These are phyloP conservation scores for Cokeromyces recurvatus DNA, from an alignment of 371 early-diverging fungal genomes.

Conservation along the genomic window DNA sequence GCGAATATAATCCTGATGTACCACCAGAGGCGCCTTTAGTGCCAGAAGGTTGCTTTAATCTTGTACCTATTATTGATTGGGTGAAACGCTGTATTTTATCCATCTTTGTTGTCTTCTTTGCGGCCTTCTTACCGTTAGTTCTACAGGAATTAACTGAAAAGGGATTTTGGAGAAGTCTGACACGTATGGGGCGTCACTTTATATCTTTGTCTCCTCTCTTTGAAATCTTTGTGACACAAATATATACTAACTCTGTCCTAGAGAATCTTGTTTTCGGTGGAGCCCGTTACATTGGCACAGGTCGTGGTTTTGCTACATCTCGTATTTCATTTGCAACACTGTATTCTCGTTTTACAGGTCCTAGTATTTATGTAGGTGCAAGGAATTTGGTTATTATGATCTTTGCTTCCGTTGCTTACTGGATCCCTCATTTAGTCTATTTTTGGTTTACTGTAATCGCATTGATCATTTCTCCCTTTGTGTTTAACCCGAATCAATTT, in stretches of 20 bases:
- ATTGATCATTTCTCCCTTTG: conserved; percentile 70
- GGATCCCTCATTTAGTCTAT: conserved; percentile 74
- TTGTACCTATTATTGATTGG: conserved; percentile 79
- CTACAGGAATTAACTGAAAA: conserved; percentile 84
- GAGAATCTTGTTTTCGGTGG: conserved; percentile 82
- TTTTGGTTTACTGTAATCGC: conserved; percentile 85
- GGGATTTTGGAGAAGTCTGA: conserved; percentile 71
- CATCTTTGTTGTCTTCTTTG: conserved; percentile 74
- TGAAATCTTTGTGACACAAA: conserved; percentile 88
- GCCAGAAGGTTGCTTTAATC: conserved; percentile 65
- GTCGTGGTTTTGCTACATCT: conserved; percentile 89
- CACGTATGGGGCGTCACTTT: conserved; percentile 79
- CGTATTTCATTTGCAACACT: conserved; percentile 74
- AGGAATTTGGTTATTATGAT: conserved; percentile 66
- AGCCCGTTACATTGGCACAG: conserved; percentile 86
- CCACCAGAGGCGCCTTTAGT: conserved; percentile 41
- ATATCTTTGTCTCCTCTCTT: conserved; percentile 82
- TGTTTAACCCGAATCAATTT: conserved; percentile 86
- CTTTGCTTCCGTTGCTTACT: conserved; percentile 68
- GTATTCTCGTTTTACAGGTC: conserved; percentile 74
- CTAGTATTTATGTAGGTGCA: conserved; percentile 78
- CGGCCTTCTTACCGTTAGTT: conserved; percentile 83
- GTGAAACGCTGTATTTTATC: conserved; percentile 77
- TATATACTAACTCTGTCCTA: conserved; percentile 80
- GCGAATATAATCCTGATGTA: conserved; percentile 48